Conservation (phyloP, 306 rosid species). For the Purshia tridentata region DNA sequence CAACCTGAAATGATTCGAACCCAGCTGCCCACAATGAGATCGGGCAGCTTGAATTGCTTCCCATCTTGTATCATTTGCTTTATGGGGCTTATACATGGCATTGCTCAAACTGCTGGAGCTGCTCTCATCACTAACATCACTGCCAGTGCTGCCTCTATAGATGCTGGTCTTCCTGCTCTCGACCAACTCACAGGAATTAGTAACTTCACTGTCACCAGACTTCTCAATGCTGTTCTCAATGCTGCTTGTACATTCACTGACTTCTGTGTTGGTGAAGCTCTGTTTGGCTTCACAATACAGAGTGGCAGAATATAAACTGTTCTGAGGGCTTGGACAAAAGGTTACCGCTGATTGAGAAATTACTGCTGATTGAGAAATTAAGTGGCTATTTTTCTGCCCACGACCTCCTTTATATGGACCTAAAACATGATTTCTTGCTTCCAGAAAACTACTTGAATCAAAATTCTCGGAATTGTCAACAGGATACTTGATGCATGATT, state of each 20-base stretch:
- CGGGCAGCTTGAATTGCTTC: constrained; percentile 87
- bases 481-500: constrained; percentile 37
- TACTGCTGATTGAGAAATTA: constrained; percentile 39
- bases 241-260: constrained; percentile 68
- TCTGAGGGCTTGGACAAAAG: constrained; percentile 71
- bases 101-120: constrained; percentile 73
- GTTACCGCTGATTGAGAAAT: constrained; percentile 41
- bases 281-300: constrained; percentile 80
- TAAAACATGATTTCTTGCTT: constrained; percentile 38
- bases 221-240: constrained; percentile 71
- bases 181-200: constrained; percentile 51
- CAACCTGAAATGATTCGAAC: constrained; percentile 73
- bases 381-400: constrained; percentile 36
- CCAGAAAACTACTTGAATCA: constrained; percentile 36
- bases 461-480: constrained; percentile 34
- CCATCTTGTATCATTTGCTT: constrained; percentile 87
- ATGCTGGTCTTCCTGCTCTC: constrained; percentile 88
- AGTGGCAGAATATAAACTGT: constrained; percentile 68
- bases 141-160: constrained; percentile 83
- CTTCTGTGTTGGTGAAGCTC: constrained; percentile 74
- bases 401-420: constrained; percentile 41
- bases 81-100: constrained; percentile 80
- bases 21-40: constrained; percentile 60
- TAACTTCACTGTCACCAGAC: constrained; percentile 62
- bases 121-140: constrained; percentile 89